These are phyloP conservation scores for Geosmithia putterillii DNA, from an alignment of 2,329 filamentous ascomycete species.

Conservation along the genomic window DNA sequence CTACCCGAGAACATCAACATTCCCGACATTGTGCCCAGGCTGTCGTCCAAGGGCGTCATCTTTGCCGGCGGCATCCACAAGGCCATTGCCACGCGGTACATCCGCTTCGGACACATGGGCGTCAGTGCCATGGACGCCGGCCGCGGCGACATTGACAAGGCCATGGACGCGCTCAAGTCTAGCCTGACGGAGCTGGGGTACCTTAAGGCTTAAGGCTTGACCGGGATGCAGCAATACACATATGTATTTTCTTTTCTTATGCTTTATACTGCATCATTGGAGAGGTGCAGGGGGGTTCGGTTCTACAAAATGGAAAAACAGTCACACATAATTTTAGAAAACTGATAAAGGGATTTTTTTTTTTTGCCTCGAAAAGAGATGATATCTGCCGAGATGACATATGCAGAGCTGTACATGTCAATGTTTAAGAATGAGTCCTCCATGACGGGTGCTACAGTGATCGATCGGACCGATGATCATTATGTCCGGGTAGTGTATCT, in stretches of 20 bases:
- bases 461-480: too few species aligned
- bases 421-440: not conserved
- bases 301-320: too few species aligned
- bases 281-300: too few species aligned
- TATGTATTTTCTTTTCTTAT: not conserved
- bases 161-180: conserved; percentile 64
- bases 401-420: too few species aligned
- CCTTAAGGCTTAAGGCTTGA: conserved; percentile 30
- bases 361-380: not conserved
- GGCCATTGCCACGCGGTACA: conserved; percentile 86
- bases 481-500: too few species aligned
- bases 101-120: conserved; percentile 96
- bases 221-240: not conserved
- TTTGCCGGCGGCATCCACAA: conserved; percentile 95
- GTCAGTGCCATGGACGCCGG: conserved; percentile 72
- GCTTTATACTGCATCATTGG: too few species aligned
- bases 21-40: conserved; percentile 71
- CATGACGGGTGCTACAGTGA: too few species aligned
- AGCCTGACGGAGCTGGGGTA: conserved; percentile 64
- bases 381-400: not conserved
- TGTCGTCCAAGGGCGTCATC: conserved; percentile 78
- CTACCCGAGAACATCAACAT: conserved; percentile 74
- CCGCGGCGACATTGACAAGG: conserved; percentile 72
- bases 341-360: not conserved
- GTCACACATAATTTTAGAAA: not conserved